phyloP scores from a whole-genome alignment of 2,329 filamentous ascomycete genomes.

The Nigrospora osmanthi region DNA sequence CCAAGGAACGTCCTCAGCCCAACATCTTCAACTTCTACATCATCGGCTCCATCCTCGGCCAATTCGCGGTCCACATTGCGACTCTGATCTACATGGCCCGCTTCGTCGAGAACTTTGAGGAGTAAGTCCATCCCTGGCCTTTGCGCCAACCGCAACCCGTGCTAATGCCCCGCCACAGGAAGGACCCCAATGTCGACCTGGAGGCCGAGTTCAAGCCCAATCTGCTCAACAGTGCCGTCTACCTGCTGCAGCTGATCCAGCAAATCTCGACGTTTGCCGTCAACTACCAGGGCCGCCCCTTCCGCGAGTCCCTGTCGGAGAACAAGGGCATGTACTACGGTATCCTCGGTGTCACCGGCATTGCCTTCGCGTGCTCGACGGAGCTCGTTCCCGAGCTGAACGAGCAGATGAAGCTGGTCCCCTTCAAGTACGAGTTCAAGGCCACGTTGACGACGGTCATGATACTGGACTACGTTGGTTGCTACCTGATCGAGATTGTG shows the following conservation, averaged over 20 bases:
- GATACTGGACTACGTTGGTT: constrained; percentile 79
- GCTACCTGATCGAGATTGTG: constrained; percentile 78
- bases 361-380: constrained; percentile 90
- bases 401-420: constrained; percentile 83
- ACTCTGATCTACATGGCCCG: constrained; percentile 92
- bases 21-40: constrained; percentile 99
- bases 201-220: constrained; percentile 93
- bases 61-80: constrained; percentile 91
- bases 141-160: not conserved
- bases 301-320: constrained; percentile 91
- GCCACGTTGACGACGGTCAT: constrained; percentile 75
- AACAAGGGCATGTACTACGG: constrained; percentile 99
- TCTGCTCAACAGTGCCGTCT: constrained; percentile 92
- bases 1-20: constrained; percentile 93
- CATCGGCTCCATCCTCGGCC: constrained; percentile 91
- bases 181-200: constrained; percentile 64
- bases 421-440: constrained; percentile 86
- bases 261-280: constrained; percentile 99
- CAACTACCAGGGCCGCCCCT: constrained; percentile 97
- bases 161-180: constrained; percentile 28
- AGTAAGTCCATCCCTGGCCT: constrained; percentile 50
- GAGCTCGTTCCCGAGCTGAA: constrained; percentile 96
- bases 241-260: constrained; percentile 94
- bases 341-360: constrained; percentile 78
- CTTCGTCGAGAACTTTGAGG: constrained; percentile 77